phyloP scores from a whole-genome alignment of 225 moss, liverwort and hornwort species.

The Pseudoscleropodium purum region DNA sequence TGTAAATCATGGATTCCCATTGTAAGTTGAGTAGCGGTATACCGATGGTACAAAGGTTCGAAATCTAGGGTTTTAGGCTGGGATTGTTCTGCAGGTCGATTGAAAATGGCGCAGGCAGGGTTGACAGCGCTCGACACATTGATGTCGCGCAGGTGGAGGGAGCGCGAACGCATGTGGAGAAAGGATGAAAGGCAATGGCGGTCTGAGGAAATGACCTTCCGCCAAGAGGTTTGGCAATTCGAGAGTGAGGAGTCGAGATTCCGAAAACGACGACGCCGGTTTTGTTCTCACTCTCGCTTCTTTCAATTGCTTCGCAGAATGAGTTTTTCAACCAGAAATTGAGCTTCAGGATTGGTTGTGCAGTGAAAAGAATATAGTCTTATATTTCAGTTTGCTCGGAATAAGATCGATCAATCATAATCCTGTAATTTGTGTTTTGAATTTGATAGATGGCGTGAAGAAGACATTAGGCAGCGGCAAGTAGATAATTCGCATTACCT shows the following conservation, averaged over 20 bases:
- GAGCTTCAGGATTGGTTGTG: background rate
- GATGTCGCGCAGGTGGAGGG: constrained; percentile 49
- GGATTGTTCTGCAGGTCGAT: background rate
- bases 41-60: background rate
- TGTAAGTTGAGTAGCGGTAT: background rate
- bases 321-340: background rate
- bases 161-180: constrained; percentile 43
- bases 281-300: background rate
- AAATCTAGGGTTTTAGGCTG: background rate
- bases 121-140: constrained; percentile 45
- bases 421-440: background rate
- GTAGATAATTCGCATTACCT: constrained; percentile 53
- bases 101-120: constrained; percentile 39
- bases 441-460: constrained; percentile 39
- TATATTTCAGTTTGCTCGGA: background rate
- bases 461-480: constrained; percentile 40
- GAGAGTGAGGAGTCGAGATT: constrained; percentile 12
- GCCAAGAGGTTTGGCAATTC: constrained; percentile 20
- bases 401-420: background rate
- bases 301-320: background rate
- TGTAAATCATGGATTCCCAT: background rate
- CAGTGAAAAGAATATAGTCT: background rate
- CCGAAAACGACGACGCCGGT: constrained; percentile 24
- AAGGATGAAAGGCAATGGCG: constrained; percentile 35
- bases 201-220: constrained; percentile 28